Evolutionary conservation across 2,329 filamentous ascomycete species (phyloP).

Genomic region (Pseudogymnoascus sp.): DNA sequence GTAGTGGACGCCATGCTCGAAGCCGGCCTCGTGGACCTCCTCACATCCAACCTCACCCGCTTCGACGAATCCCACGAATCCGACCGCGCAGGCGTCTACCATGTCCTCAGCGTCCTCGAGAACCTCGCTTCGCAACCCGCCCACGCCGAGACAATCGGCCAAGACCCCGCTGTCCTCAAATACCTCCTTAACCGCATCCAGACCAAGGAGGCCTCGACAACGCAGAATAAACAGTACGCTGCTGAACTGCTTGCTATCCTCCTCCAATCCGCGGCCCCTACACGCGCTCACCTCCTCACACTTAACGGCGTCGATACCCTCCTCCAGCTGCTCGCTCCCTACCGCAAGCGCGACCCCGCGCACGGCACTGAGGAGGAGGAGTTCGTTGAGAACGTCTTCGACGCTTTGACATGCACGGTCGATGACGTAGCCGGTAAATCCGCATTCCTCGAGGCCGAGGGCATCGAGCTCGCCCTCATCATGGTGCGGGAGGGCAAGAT

Average conservation of each 20-base stretch:
- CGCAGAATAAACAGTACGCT: slow-evolving; percentile 92
- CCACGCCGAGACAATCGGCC: slow-evolving; percentile 65
- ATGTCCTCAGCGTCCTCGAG: slow-evolving; percentile 75
- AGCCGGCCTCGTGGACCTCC: slow-evolving; percentile 64
- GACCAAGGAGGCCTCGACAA: slow-evolving; percentile 57
- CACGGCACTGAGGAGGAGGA: slow-evolving; percentile 88
- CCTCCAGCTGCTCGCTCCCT: slow-evolving; percentile 76
- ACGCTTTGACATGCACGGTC: slow-evolving; percentile 71
- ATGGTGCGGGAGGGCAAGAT: slow-evolving; percentile 87
- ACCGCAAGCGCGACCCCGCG: slow-evolving; percentile 77
- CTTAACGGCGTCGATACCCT: slow-evolving; percentile 70
- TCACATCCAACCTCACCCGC: slow-evolving; percentile 71
- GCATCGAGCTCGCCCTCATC: slow-evolving; percentile 82
- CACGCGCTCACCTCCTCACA: slow-evolving; percentile 54
- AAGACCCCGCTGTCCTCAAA: slow-evolving; percentile 58
- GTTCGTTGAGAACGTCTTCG: slow-evolving; percentile 90
- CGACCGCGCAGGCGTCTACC: slow-evolving; percentile 81
- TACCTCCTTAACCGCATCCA: slow-evolving; percentile 76
- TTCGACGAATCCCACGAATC: slow-evolving; percentile 69
- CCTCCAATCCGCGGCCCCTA: slow-evolving; percentile 64
- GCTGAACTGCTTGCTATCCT: slow-evolving; percentile 89
- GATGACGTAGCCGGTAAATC: slow-evolving; percentile 68
- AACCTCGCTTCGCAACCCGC: slow-evolving; percentile 68
- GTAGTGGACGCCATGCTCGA: slow-evolving; percentile 63
- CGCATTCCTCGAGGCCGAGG: slow-evolving; percentile 83